Evolutionary conservation across 257 asterid genomes (phyloP).

Genomic region (Ocimum tenuiflorum): DNA sequence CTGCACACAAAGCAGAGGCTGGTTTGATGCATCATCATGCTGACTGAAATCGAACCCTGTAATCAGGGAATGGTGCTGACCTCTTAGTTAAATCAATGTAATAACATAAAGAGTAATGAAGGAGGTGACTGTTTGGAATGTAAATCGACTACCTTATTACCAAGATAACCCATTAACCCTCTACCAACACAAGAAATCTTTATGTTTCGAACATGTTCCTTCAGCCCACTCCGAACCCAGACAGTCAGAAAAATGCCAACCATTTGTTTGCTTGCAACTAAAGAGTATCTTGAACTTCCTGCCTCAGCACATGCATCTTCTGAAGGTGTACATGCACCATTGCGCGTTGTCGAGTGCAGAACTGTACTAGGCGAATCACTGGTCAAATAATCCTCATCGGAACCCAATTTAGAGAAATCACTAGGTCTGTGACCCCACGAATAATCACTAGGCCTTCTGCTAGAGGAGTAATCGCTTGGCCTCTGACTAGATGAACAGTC

Average conservation of each 20-base stretch:
- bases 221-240: slow-evolving; percentile 77
- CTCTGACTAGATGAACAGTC: slow-evolving; percentile 51
- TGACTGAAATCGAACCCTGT: slow-evolving; percentile 88
- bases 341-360: slow-evolving; percentile 44
- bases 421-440: no score
- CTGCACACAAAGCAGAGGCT: slow-evolving; percentile 95
- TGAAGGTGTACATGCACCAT: slow-evolving; percentile 15
- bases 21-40: slow-evolving; percentile 81
- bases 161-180: slow-evolving; percentile 94
- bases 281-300: slow-evolving; percentile 50
- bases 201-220: slow-evolving; percentile 66
- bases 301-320: slow-evolving; percentile 44
- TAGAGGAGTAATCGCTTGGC: no score
- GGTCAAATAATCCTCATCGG: slow-evolving; percentile 36
- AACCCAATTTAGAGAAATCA: slow-evolving; percentile 78
- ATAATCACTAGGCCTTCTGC: no score
- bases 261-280: slow-evolving; percentile 90
- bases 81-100: neutral
- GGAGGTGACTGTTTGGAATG: neutral
- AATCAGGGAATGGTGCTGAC: slow-evolving; percentile 16
- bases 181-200: slow-evolving; percentile 87
- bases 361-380: slow-evolving; percentile 77
- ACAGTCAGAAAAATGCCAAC: slow-evolving; percentile 82
- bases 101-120: neutral
- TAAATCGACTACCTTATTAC: slow-evolving; percentile 62